Base-by-base conservation (phyloP, 305 asterid species). In the Fraxinus velutina region DNA sequence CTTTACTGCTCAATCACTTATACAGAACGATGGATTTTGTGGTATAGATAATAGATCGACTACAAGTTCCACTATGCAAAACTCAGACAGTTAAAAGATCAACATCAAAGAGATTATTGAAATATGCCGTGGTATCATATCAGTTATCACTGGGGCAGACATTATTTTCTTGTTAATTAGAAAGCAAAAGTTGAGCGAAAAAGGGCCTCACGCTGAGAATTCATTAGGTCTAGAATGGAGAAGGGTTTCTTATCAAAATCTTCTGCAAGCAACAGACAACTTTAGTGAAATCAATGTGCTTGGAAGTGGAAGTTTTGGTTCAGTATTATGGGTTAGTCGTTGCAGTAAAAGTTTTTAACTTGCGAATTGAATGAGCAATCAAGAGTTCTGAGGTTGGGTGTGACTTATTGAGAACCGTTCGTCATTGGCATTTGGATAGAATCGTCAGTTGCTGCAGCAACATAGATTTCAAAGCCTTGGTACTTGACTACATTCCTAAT, bases 281-380 rank as follows among this genome's bases (percentile, higher is more conserved):
- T 88, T 88, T 15, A 73, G 70, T 62, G 90, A 87, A 78, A 34
- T 0, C 6, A 87, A 87, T 30, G 55, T 79, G 6, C 86, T 89
- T 6, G 91, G 91, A 44, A 78, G 9, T 3, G 91, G 91, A 21
- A 52, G 89, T 29, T 87, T 86, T 39, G 89, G 90, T 4, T 70
- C 86, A 0, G 89, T 86, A 1, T 89, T 78, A 87, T 66, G 90
- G 86, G 4, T 71, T 70, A 19, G 33, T 5, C 71, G 76, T 86
- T 0, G 92, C 89, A 4, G 88, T 87, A 1, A 89, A 87, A 80
- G 88, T 87, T 15, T 87, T 89, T 66, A 85, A 89, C 62, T 7
- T 70, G 44, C 60, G 78, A 19, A 2, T 34, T 1, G 85, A 84
- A 76, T 50, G 81, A 79, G 86, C 80, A 0, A 2, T 6, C 60